A percentile compares a stretch with the other conserved stretches of the same genome.
These are phyloP conservation scores for Chrysanthemum seticuspe DNA, from an alignment of 129 eudicot genomes.

Conservation along the genomic window DNA sequence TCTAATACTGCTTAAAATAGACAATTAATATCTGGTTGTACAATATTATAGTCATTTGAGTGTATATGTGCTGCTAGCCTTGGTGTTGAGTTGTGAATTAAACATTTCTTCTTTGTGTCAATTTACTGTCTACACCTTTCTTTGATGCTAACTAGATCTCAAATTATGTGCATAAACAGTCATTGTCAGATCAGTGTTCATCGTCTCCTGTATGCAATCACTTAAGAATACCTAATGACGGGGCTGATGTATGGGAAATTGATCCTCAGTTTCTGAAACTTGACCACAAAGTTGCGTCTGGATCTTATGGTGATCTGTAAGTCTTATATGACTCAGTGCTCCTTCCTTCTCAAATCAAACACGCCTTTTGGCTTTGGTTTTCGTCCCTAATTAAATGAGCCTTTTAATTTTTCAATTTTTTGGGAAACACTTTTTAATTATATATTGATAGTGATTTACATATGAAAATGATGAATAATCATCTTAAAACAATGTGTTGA, in stretches of 20 bases:
- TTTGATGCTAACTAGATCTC: background rate
- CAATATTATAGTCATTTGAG: background rate
- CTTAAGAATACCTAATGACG: conserved; percentile 81
- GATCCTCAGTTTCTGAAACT: conserved; percentile 69
- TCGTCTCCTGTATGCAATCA: conserved; percentile 44
- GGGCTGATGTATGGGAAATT: conserved; percentile 98
- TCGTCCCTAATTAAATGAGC: background rate
- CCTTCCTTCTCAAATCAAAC: background rate
- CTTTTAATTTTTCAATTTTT: background rate
- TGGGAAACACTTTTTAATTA: background rate
- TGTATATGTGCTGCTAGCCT: background rate
- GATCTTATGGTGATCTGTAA: conserved; percentile 98
- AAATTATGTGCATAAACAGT: conserved; percentile 51
- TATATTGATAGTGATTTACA: background rate
- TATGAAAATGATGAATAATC: background rate
- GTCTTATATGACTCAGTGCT: conserved; percentile 28
- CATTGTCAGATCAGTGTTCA: conserved; percentile 54
- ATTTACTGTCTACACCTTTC: no score
- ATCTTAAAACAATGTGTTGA: background rate
- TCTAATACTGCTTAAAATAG: no score
- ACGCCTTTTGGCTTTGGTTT: background rate
- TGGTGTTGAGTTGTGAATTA: background rate
- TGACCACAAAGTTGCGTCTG: conserved; percentile 90
- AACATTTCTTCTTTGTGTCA: no score
- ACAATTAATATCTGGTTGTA: no score